Evolutionary conservation across 1,284 basidiomycete species (phyloP), one percentile per base, ranked within the genome.

Genomic region (Marasmius tenuissimus): DNA sequence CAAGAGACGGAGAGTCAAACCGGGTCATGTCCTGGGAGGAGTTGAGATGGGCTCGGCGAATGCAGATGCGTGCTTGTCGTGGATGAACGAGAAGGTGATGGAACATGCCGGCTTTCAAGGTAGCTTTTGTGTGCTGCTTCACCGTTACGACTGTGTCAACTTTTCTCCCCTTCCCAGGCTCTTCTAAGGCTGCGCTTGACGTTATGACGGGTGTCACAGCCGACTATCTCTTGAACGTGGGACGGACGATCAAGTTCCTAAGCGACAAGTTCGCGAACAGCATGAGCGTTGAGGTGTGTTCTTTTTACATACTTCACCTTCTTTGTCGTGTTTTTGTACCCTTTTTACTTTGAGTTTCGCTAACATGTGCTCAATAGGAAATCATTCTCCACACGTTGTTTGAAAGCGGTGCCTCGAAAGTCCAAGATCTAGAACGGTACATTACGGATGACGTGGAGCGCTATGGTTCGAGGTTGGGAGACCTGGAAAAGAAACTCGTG

Each of bases 31-130:
- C 16, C 63, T 67, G n/a, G 66, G 68, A 38, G 77, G 75, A 16
- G 71, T 81, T 61, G 80, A 81, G 59, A 70, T 91, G 37, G 85
- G 85, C 0, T 82, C 81, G 62, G 72, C 76, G 64, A 85, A 84
- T 59, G 83, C 83, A 34, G 78, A 80, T 38, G 78, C 82, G 61
- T 92, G 91, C 75, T 68, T 91, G 65, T 75, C 79, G 65, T 92
- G 91, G 91, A 83, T 86, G 80, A 78, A 84, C 11, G 80, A 82
- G 54, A 92, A 91, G 72, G 79, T 96, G 54, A 72, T 96, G 65
- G 92, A 94, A 63, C 95, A 96, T 77, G 82, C 85, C 40, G 95
- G 94, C 1, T 97, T 97, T 71, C 94, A 97, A 80, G 92, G 94
- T 91, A 60, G 56, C 14, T 12, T 54, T 60, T 62, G 12, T 38